Evolutionary conservation across 2,329 filamentous ascomycete species (phyloP).

Genomic region (Aspergillus aculeatus): DNA sequence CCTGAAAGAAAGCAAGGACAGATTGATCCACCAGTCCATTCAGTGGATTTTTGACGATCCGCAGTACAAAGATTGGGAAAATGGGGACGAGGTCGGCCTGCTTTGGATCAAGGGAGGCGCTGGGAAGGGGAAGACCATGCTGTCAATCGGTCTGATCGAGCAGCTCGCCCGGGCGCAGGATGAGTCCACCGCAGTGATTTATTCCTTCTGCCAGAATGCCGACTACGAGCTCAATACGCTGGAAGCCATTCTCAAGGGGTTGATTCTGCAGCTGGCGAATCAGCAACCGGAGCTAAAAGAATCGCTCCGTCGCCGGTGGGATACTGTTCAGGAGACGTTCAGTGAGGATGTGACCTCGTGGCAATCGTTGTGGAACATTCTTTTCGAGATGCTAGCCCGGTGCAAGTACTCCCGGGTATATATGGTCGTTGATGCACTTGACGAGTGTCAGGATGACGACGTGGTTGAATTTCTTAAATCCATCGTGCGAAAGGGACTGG

Average conservation of each 20-base stretch:
- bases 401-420: constrained; percentile 17
- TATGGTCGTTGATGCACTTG: constrained; percentile 29
- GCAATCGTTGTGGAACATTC: constrained; percentile 23
- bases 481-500: constrained; percentile 19
- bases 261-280: constrained; percentile 15
- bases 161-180: constrained; percentile 11
- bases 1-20: constrained; percentile 20
- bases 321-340: constrained; percentile 3
- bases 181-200: constrained; percentile 8
- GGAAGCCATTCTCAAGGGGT: constrained; percentile 16
- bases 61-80: constrained; percentile 21
- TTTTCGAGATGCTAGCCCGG: constrained; percentile 23
- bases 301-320: constrained; percentile 11
- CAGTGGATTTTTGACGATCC: constrained; percentile 24
- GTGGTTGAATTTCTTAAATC: constrained; percentile 15
- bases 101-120: constrained; percentile 42
- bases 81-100: constrained; percentile 23
- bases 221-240: constrained; percentile 20
- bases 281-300: constrained; percentile 11
- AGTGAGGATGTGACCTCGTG: constrained; percentile 14
- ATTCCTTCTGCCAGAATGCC: constrained; percentile 23
- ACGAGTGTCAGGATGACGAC: constrained; percentile 25
- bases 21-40: constrained; percentile 12
- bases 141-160: constrained; percentile 34
- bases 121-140: constrained; percentile 45